These are phyloP conservation scores for Cyclotella cryptica DNA, from an alignment of 108 stramenopile species.

Conservation along the genomic window DNA sequence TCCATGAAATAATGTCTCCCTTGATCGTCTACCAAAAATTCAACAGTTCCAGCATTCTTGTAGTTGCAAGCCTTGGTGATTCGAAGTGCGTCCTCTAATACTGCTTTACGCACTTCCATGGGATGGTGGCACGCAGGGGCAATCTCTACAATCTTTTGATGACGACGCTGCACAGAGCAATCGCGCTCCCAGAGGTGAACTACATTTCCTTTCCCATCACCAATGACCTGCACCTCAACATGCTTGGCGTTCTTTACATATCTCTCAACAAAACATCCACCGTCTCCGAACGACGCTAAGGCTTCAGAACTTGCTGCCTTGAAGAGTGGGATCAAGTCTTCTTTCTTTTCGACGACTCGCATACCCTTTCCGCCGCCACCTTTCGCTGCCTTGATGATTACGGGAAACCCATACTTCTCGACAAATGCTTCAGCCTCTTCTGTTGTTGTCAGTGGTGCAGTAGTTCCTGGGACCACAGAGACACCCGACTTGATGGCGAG, in stretches of 20 bases:
- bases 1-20: slow-evolving; percentile 85
- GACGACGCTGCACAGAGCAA: slow-evolving; percentile 89
- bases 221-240: slow-evolving; percentile 89
- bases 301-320: slow-evolving; percentile 76
- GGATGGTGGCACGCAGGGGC: slow-evolving; percentile 62
- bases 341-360: slow-evolving; percentile 77
- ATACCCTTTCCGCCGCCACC: slow-evolving; percentile 94
- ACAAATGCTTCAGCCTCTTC: slow-evolving; percentile 65
- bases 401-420: slow-evolving; percentile 83
- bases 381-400: slow-evolving; percentile 90
- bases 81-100: slow-evolving; percentile 73
- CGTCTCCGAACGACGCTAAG: slow-evolving; percentile 79
- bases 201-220: slow-evolving; percentile 76
- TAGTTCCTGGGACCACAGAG: slow-evolving; percentile 53
- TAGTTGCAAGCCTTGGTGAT: slow-evolving; percentile 85
- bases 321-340: slow-evolving; percentile 68
- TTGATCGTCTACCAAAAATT: slow-evolving; percentile 90
- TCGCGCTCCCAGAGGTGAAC: slow-evolving; percentile 87
- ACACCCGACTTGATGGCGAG: slow-evolving; percentile 52
- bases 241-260: slow-evolving; percentile 85
- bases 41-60: slow-evolving; percentile 90
- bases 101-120: slow-evolving; percentile 63
- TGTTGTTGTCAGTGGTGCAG: slow-evolving; percentile 39
- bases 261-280: slow-evolving; percentile 86
- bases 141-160: slow-evolving; percentile 91